A percentile compares a stretch with the other conserved stretches of the same genome.
These are phyloP conservation scores for Termitomyces sp. DNA, from an alignment of 768 basidiomycete genomes.

Conservation along the genomic window DNA sequence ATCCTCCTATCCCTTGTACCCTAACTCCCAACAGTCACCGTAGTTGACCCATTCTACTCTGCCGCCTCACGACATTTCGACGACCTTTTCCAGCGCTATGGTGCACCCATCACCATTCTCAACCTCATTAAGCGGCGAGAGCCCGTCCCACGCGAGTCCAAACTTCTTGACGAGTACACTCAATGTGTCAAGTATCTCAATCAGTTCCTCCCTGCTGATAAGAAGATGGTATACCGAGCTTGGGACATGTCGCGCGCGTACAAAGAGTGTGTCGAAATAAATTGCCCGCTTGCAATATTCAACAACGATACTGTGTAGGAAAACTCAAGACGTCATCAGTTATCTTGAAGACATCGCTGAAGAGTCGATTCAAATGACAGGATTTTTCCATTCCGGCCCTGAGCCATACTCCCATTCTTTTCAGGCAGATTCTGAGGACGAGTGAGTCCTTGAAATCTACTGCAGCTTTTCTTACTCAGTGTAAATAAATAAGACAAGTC, in stretches of 20 bases:
- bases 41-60: constrained; percentile 92
- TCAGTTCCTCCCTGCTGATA: constrained; percentile 83
- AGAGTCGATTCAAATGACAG: constrained; percentile 84
- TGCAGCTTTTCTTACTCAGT: background rate
- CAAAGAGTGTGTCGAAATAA: constrained; percentile 60
- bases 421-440: constrained; percentile 38
- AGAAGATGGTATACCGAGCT: constrained; percentile 86
- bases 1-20: background rate
- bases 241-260: constrained; percentile 98
- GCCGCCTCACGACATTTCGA: constrained; percentile 94
- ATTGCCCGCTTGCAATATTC: background rate
- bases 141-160: constrained; percentile 79
- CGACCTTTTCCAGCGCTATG: constrained; percentile 84
- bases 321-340: constrained; percentile 93
- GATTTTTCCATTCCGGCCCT: constrained; percentile 92
- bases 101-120: constrained; percentile 82
- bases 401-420: constrained; percentile 76
- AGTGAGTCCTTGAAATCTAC: constrained; percentile 20
- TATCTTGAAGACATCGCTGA: constrained; percentile 94
- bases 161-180: constrained; percentile 85
- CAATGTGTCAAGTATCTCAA: constrained; percentile 92
- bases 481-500: constrained; percentile 15
- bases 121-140: constrained; percentile 91
- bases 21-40: constrained; percentile 55
- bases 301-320: constrained; percentile 38